phyloP scores from a whole-genome alignment of 345 rosid species.

The Hibiscus syriacus region DNA sequence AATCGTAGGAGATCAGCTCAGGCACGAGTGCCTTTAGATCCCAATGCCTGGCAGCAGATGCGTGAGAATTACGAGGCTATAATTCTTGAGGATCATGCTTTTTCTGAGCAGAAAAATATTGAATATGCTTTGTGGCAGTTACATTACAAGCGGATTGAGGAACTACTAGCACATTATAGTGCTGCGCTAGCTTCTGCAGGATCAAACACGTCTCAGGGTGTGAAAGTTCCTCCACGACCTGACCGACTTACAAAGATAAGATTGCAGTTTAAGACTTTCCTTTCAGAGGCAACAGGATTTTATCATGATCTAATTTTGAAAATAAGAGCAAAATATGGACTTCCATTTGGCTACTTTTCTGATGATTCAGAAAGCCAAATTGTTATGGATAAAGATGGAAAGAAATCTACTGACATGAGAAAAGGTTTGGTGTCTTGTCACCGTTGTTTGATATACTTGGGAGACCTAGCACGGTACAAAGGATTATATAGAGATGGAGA shows the following conservation, averaged over 20 bases:
- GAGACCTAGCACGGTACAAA: constrained; percentile 95
- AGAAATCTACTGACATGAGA: constrained; percentile 59
- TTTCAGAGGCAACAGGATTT: constrained; percentile 92
- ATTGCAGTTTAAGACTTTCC: constrained; percentile 81
- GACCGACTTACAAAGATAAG: constrained; percentile 60
- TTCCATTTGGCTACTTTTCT: constrained; percentile 71
- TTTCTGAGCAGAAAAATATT: constrained; percentile 75
- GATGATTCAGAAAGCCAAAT: constrained; percentile 62
- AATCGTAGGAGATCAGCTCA: constrained; percentile 71
- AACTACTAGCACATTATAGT: constrained; percentile 58
- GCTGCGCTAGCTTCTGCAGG: constrained; percentile 46
- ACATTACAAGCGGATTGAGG: constrained; percentile 83
- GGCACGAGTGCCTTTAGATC: constrained; percentile 74
- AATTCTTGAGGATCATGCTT: constrained; percentile 82
- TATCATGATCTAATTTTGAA: constrained; percentile 85
- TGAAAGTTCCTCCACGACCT: constrained; percentile 48
- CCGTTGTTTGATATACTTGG: constrained; percentile 98
- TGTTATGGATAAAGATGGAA: constrained; percentile 67
- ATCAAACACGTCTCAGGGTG: constrained; percentile 37
- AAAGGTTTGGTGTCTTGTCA: constrained; percentile 87
- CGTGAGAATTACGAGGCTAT: constrained; percentile 97
- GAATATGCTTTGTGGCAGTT: constrained; percentile 87
- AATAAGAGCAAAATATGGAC: constrained; percentile 85
- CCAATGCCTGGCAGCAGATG: constrained; percentile 85
- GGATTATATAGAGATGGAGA: constrained; percentile 87